Base-by-base conservation (phyloP, 1,284 basidiomycete genomes). In the Fomes fomentarius region DNA sequence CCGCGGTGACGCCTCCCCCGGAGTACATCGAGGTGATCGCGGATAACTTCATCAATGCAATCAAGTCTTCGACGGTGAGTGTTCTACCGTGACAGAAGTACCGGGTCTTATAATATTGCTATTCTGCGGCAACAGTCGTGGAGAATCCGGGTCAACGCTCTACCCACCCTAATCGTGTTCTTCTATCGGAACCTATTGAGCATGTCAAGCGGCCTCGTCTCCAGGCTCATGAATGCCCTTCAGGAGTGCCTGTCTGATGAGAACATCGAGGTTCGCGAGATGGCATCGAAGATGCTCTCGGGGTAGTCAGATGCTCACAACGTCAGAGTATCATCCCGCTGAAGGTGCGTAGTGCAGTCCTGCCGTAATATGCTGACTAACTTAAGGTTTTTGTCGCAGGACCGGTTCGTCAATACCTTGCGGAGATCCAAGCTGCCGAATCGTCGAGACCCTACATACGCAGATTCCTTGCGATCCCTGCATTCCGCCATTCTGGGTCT, bases 231-330 rank as follows among this genome's bases (percentile, higher is more conserved):
- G 81, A 89, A 92, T 57, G 84, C 91, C 30, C 76, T 96, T 43
- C 79, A 93, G 25, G 84, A 89, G 46, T 95, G 95, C 68, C 76
- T 98, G 45, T 80, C 83, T 24, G 95, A 98, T 69, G 90, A 93
- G 67, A 96, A 96, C 67, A 87, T 96, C 48, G 95, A 98, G 74
- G 95, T 98, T 26, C 84, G 95, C 56, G 93, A 95, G 70, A 95
- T 92, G 81, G 92, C 94, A n/a, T 92, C 92, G 4, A 89, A 89
- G 74, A 91, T 93, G 37, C 76, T 99, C 30, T 91, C 92, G 17
- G 92, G 19, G 88, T 99, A 61, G 84, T 99, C 33, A 83, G 96
- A 59, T 97, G 94, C 68, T 96, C 94, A 11, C 94, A 98, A 70
- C 82, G 96, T 50, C 84, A 92, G 56, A 91, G 89, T 65, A 95